Base-by-base conservation (phyloP, 2,329 filamentous ascomycete genomes). In the Stagonosporopsis cucurbitacearum region DNA sequence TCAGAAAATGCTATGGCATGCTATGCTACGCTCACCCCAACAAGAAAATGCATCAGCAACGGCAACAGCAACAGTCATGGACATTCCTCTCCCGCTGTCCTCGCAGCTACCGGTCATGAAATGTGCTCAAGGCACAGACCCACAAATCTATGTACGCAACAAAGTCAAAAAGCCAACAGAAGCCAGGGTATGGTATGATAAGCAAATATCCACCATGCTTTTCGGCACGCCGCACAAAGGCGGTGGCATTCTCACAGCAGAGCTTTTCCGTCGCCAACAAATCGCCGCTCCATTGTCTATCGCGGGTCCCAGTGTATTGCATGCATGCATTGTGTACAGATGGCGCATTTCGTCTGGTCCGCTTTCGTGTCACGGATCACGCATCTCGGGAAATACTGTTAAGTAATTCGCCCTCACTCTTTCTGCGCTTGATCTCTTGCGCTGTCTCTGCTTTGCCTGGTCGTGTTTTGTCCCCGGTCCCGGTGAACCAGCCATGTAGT, bases 401-500 rank as follows among this genome's bases (percentile, higher is more conserved):
- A 54, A 69, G 58, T 26, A 73, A 26, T 57, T 73, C 70, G 2
- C 68, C 65, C 23, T 68, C 69, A 43, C 71, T 73, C 61, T 71
- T 72, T 19, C 71, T 50, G 13, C 71, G 40, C 53, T 63, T 63
- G 26, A 73, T 47, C 42, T 73, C 71, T 15, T 64, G 58, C 43
- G 35, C 13, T 40, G 58, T 12, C 42, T 60, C 22, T 30, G 22
- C 25, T 52, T 40, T 25, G 50, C 48, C 36, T 7, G 7, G 22
- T 22, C 50, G 57, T 40, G 1, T 48, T 47, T 56, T 65, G 28
- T 62, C 60, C n/a, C 70, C 71, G 2, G 66, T 64, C 25, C 70
- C 71, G 2, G 65, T 65, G 30, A 72, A 74, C 71, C 70, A 73
- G 39, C 69, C 71, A 69, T 72, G 64, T 66, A 74, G 67, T 75